Evolutionary conservation across 176 grass and related monocot species (phyloP).

Genomic region (Aegilops tauschii): DNA sequence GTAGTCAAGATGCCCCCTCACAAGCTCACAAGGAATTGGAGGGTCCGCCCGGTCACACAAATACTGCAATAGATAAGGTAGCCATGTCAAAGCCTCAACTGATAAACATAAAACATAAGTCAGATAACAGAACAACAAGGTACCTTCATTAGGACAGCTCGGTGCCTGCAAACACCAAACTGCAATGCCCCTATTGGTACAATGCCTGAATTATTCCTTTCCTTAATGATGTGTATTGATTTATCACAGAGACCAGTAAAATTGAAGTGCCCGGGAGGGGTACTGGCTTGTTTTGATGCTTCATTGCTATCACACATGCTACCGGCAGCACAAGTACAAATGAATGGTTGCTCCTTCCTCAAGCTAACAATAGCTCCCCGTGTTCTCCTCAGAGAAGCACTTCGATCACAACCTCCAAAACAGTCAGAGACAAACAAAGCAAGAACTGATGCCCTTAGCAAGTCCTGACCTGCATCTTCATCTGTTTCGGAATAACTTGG

Average conservation of each 20-base stretch:
- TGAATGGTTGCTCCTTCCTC: slow-evolving; percentile 83
- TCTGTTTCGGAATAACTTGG: slow-evolving; percentile 49
- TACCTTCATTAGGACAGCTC: slow-evolving; percentile 99
- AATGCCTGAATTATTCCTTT: slow-evolving; percentile 78
- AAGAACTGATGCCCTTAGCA: slow-evolving; percentile 75
- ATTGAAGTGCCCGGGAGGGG: slow-evolving; percentile 38
- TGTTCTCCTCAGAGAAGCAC: slow-evolving; percentile 62
- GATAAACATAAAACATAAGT: neutral
- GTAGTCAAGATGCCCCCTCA: slow-evolving; percentile 94
- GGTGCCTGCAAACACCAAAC: slow-evolving; percentile 94
- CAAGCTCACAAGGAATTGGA: slow-evolving; percentile 93
- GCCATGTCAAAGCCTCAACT: slow-evolving; percentile 26
- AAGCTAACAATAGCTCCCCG: slow-evolving; percentile 69
- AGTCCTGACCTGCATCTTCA: slow-evolving; percentile 57
- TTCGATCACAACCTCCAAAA: slow-evolving; percentile 94
- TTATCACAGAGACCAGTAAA: slow-evolving; percentile 61
- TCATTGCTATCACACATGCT: slow-evolving; percentile 35
- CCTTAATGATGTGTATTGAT: slow-evolving; percentile 83
- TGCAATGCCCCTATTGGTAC: slow-evolving; percentile 84
- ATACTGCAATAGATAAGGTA: slow-evolving; percentile 61
- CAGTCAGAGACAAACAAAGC: slow-evolving; percentile 99
- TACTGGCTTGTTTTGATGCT: slow-evolving; percentile 32
- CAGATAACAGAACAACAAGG: neutral
- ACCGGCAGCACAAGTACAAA: slow-evolving; percentile 82
- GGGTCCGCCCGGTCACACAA: slow-evolving; percentile 87